Base-by-base conservation (phyloP, 257 asterid genomes). In the Nyctanthes arbortristis region DNA sequence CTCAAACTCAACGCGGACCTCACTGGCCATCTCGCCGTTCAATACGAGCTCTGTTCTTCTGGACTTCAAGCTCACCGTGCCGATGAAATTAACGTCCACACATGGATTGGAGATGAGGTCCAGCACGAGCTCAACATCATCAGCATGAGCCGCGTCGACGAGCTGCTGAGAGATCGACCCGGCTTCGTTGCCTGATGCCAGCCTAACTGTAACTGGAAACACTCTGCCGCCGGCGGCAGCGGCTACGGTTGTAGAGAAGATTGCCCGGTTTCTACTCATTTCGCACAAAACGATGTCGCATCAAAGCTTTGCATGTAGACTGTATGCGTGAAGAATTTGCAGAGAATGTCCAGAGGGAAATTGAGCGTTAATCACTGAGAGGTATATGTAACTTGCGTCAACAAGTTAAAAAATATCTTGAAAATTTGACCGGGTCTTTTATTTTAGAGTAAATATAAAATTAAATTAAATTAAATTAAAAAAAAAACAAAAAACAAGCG, bases 31-130 rank as follows among this genome's bases (percentile, higher is more conserved):
- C 65, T 87, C 92, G 11, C 89, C 94, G 72, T 81, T 81, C 80
- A 87, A 54, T 40, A 82, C 87, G 24, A 89, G 70, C 77, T 87
- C 92, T 1, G 96, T 70, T 75, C 77, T 89, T 30, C 87, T 78
- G 16, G 79, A 73, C 71, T 74, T 87, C 74, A 89, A 58, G 71
- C 75, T n/a, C 33, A 87, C 95, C 7, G 92, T 76, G 58, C 90
- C 96, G 77, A 80, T 61, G 84, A 78, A 82, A 76, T 89, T 80
- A 6, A 87, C 88, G 84, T 89, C 92, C 6, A 80, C 76, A 5
- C 76, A 80, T 1, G 85, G 81, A 28, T 82, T 70, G 18, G 73
- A 68, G 33, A 89, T 49, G 37, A 82, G 84, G 75, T 85, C 90
- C 72, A 57, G n/a, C 28, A 88, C 82, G 37, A 78, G 65, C 63